A percentile compares a stretch with the other conserved stretches of the same genome.
Conservation (phyloP, 352 stramenopile species). For the Phytopythium kandeliae region DNA sequence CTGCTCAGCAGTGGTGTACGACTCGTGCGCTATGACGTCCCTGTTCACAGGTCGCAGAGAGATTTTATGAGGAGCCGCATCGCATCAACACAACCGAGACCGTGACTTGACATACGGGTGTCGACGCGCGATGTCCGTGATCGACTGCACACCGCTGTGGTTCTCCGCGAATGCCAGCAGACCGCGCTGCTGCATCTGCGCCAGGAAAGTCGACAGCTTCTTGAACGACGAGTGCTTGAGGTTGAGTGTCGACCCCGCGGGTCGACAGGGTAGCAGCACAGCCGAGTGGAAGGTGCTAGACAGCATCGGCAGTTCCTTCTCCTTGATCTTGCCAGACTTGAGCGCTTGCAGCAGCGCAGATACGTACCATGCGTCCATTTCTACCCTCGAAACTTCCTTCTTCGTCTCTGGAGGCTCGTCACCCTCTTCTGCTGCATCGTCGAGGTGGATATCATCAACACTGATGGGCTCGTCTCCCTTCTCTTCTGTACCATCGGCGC, state of each 20-base stretch:
- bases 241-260: conserved; percentile 47
- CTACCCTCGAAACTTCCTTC: conserved; percentile 32
- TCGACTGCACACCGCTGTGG: conserved; percentile 66
- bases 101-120: conserved; percentile 70
- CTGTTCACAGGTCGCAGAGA: conserved; percentile 23
- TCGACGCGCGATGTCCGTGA: conserved; percentile 51
- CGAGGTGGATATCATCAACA: conserved; percentile 26
- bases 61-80: too few species aligned
- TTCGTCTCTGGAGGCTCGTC: conserved; percentile 3
- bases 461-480: conserved; percentile 18
- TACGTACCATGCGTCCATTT: conserved; percentile 77
- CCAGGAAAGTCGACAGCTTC: conserved; percentile 75
- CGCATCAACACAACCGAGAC: too few species aligned
- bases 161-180: conserved; percentile 57
- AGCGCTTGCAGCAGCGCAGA: conserved; percentile 61
- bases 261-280: conserved; percentile 56
- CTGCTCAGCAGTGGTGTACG: conserved; percentile 54
- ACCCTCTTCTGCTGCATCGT: conserved; percentile 23
- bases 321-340: conserved; percentile 39
- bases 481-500: conserved; percentile 6
- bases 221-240: conserved; percentile 81
- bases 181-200: conserved; percentile 48
- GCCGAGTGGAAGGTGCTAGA: conserved; percentile 69
- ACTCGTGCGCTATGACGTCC: conserved; percentile 46
- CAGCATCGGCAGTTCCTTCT: conserved; percentile 78